Base-by-base conservation (phyloP, 768 basidiomycete species). In the Suillus variegatus region DNA sequence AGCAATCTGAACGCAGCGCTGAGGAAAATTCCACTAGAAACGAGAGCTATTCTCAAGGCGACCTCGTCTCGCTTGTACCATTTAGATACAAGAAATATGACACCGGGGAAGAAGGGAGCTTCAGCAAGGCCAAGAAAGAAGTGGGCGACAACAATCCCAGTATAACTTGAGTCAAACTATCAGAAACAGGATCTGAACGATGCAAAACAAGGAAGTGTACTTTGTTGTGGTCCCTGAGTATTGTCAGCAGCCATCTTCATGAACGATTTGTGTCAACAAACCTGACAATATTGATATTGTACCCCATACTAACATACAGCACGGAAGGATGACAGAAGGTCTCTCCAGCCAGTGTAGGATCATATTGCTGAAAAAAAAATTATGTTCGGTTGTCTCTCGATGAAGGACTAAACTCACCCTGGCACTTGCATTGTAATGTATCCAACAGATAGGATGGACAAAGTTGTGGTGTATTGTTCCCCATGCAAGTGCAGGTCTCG, bases 1-100 rank as follows among this genome's bases (percentile, higher is more conserved):
- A 83, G 69, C 4, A 81, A 76, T 0, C 82, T 80, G 65, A 82
- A 82, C 3, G 82, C 84, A 73, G 84, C 83, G 9, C 74, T 76
- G 55, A 82, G 78, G 10, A 83, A 67, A 65, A 76, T 78, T 28
- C 80, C 78, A 65, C 73, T 77, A 66, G 74, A 76, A 18, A 77
- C 71, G 62, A 79, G 68, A 16, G 79, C 76, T 35, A 72, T 75
- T 9, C 79, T 70, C 32, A 78, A 65, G 18, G 76, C 82, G 40
- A 82, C 71, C 66, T 82, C 79, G 46, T 73, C 71, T 47, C 74
- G 72, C 28, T 70, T 78, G 70, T 82, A 82, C 64, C 64, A 65
- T 57, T 25, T 52, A 20, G 64, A 60, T 35, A 65, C 32, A 12
- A 65, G 44, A 35, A 65, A 51, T 36, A 49, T 10, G 12, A 47